Evolutionary conservation across 148 eudicot species (phyloP), one percentile per base, ranked within the genome.

Genomic region (Chenopodium berlandieri): DNA sequence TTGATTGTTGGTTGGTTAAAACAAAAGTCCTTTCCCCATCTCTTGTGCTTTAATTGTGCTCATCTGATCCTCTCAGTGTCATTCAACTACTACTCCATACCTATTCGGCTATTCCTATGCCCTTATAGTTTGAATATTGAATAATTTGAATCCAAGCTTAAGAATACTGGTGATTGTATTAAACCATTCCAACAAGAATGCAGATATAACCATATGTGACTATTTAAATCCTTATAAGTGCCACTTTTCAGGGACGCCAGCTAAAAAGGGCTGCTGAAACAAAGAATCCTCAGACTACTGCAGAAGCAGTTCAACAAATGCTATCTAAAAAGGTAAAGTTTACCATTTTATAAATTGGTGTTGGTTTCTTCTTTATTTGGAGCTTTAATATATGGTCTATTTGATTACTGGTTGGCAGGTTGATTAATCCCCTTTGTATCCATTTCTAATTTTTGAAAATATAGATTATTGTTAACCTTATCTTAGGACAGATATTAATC

Each of bases 251-350:
- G 97, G 91, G 88, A 84, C 89, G 82, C 71, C 88, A 83, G 84
- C 91, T 84, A 81, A 93, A 90, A 81, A 87, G 91, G 81, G 87
- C 92, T 54, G 89, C 86, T 34, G 93, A 90, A 52, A 82, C 84
- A 68, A 87, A 82, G 79, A 89, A 86, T 85, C 76, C 91, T 80
- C 81, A 85, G 83, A 93, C 91, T 71, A 90, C 94, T 82, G 85
- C 84, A 37, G 95, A 90, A 85, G 97, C 97, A 54, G 85, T 92
- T 71, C 86, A 77, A 67, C 92, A 85, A 75, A 85, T 87, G 83
- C 80, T 89, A 62, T 82, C 85, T 30, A 89, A 83, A 81, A 93
- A 93, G 94, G 97, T 93, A 84, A 37, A 63, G 31, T 63, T 40
- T 71, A 40, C 22, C 34, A 23, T 64, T 22, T 32, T 73, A 64